Base-by-base conservation (phyloP, 2,329 filamentous ascomycete genomes). In the Thelonectria blattea region DNA sequence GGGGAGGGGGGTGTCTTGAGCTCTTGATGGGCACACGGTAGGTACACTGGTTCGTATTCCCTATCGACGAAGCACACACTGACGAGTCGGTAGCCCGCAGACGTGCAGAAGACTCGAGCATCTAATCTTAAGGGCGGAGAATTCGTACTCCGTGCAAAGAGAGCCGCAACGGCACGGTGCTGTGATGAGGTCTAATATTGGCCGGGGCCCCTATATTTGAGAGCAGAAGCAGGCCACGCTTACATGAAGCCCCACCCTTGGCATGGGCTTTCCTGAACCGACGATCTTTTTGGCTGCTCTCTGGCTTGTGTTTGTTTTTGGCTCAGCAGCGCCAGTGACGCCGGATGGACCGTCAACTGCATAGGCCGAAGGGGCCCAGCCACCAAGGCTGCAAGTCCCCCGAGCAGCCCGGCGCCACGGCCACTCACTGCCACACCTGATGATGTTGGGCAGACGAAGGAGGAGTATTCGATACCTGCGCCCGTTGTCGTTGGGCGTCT, bases 221-320 rank as follows among this genome's bases (percentile, higher is more conserved):
- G 59, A 39, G 49, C 54, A 63, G 61, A 69, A 68, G 63, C 63
- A 63, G 65, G 58, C 63, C 61, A 68, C 54, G 60, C 56, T 66
- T 62, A 62, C 66, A 67, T 63, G 59, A 52, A 55, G 50, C 47
- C 55, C 60, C 63, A 64, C 64, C 43, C 58, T 34, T 60, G 52
- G 49, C 47, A 52, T 57, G 50, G 53, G 53, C 39, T 50, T 43
- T 18, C 37, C 22, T 39, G 48, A 56, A 58, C 64, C 52, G 55
- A 57, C 24, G 60, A 60, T 66, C 64, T 64, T 64, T 66, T 64
- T 66, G 52, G 45, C 37, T 46, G 45, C 48, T 59, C 61, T 45
- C n/a, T 41, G 22, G 22, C 7, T 41, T 45, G 46, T 55, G 50
- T 51, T 52, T 43, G 18, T 43, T 43, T 41, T 20, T 20, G 39